Base-by-base conservation (phyloP, 306 rosid species). In the Vigna nakashimae region DNA sequence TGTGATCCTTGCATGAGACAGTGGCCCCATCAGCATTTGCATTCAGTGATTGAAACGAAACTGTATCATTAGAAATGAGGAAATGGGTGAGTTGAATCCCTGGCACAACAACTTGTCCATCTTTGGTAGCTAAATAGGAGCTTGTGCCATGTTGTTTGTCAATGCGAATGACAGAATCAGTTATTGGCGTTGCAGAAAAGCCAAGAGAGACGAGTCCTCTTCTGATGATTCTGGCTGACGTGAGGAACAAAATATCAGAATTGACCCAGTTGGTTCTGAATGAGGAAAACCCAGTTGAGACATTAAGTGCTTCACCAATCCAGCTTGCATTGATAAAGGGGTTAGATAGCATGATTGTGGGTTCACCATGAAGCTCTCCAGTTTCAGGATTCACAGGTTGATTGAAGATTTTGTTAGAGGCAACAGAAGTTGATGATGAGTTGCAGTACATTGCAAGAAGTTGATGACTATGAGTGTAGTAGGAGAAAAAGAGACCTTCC, bases 401-500 rank as follows among this genome's bases (percentile, higher is more conserved):
- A 20, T 66, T 72, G 50, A 80, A 81, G 60, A 57, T 62, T 74
- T n/a, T 63, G 43, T 60, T 36, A 59, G 76, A 72, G 68, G 38
- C 18, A 42, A 56, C 69, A 36, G 46, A 30, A 9, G 0, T 34
- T 12, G 65, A 64, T 24, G 72, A 78, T 59, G 89, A 83, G 83
- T 88, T 90, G 4, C 88, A 69, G 86, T 80, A 90, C 71, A 88
- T 12, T 34, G 88, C 86, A 52, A 88, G 36, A 69, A 52, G 24
- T 80, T 80, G 84, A 75, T 73, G 73, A n/a, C 63, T 46, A 4
- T 84, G 71, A 4, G 50, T 79, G 64, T 86, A 86, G 78, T 88
- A 83, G 11, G 88, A 73, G 84, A 90, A 84, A 75, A 81, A 80
- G 8, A 80, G 65, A 69, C 92, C 94, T 12, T 86, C 88, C 66